Percentiles rank a stretch among this genome's conserved stretches.
phyloP scores from a whole-genome alignment of 116 monocot species.

The Dioscorea cayenensis region DNA sequence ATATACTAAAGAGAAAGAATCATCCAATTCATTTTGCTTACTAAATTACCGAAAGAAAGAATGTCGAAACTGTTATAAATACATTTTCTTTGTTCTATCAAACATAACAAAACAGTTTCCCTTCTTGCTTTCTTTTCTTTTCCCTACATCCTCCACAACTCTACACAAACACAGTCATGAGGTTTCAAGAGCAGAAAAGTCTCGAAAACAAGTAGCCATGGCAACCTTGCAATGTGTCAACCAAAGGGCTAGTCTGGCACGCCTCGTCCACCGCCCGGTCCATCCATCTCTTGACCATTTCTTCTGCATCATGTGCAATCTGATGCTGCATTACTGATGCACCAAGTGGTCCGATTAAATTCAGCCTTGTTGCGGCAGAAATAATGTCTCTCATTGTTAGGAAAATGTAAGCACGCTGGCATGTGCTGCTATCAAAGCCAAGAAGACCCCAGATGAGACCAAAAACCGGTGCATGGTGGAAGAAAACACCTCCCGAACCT shows the following conservation, averaged over 20 bases:
- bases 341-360: conserved; percentile 80
- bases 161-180: too few relatives aligned
- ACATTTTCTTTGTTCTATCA: too few relatives aligned
- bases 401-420: conserved; percentile 75
- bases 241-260: conserved; percentile 70
- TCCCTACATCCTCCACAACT: too few relatives aligned
- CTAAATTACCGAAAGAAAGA: too few relatives aligned
- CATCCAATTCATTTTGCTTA: too few relatives aligned
- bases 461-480: conserved; percentile 88
- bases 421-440: conserved; percentile 51
- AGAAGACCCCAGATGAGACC: conserved; percentile 71
- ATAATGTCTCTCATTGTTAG: conserved; percentile 70
- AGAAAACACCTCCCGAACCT: conserved; percentile 24
- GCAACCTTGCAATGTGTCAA: conserved; percentile 80
- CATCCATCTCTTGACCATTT: conserved; percentile 69
- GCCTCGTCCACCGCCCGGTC: conserved; percentile 59
- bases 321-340: conserved; percentile 75
- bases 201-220: conserved; percentile 78
- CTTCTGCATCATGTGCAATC: conserved; percentile 49
- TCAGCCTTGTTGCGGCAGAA: conserved; percentile 87
- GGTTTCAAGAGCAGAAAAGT: conserved; percentile 70
- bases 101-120: too few relatives aligned
- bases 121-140: too few relatives aligned
- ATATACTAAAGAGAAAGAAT: too few relatives aligned
- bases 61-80: too few relatives aligned